Evolutionary conservation across 441 rosid genomes (phyloP).

Genomic region (Populus hybrid): DNA sequence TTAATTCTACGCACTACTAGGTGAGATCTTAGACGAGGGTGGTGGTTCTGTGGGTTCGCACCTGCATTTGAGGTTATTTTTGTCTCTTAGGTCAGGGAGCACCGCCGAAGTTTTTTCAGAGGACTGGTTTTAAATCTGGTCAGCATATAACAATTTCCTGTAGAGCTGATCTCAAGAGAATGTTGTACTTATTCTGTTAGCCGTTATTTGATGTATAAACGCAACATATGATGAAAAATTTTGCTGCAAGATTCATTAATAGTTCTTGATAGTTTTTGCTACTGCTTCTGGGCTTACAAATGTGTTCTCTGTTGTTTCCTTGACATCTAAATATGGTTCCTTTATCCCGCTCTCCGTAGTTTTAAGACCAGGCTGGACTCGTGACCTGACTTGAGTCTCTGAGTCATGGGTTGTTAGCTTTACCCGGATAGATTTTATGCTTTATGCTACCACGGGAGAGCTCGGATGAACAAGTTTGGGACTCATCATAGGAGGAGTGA

Average conservation of each 20-base stretch:
- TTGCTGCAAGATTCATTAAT: slow-evolving; percentile 34
- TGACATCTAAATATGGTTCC: background rate
- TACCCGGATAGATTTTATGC: too few relatives aligned
- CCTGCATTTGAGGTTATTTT: slow-evolving; percentile 11
- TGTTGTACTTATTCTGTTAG: slow-evolving; percentile 41
- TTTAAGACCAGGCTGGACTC: too few relatives aligned
- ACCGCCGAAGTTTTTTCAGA: slow-evolving; percentile 21
- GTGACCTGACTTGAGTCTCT: too few relatives aligned
- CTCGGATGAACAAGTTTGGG: too few relatives aligned
- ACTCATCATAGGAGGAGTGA: background rate
- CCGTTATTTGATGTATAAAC: slow-evolving; percentile 48
- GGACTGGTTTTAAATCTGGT: slow-evolving; percentile 21
- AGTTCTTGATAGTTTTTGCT: background rate
- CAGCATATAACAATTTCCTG: too few relatives aligned
- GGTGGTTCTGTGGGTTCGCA: slow-evolving; percentile 27
- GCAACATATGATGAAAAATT: slow-evolving; percentile 42
- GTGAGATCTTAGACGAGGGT: slow-evolving; percentile 29
- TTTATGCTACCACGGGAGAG: too few relatives aligned
- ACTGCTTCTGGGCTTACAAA: background rate
- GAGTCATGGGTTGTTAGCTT: too few relatives aligned
- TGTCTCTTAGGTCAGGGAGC: slow-evolving; percentile 18
- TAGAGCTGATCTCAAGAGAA: slow-evolving; percentile 26
- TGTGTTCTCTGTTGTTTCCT: background rate
- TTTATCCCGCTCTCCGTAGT: background rate
- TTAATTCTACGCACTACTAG: slow-evolving; percentile 17